These are phyloP conservation scores for Zygoascus biomembranicola DNA, from an alignment of 805 yeast species.

Conservation along the genomic window DNA sequence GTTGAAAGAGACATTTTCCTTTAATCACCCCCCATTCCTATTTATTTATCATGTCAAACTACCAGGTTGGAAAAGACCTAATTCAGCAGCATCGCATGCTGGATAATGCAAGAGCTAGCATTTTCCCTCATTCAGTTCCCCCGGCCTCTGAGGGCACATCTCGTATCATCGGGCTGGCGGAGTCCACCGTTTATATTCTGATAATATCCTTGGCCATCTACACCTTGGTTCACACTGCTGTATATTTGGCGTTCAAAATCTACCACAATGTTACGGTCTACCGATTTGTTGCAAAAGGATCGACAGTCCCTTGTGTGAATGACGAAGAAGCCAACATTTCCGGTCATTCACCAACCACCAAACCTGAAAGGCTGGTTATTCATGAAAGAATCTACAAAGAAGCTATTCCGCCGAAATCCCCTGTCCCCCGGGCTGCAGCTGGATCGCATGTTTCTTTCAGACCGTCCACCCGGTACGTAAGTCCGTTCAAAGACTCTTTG, in stretches of 20 bases:
- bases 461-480: background rate
- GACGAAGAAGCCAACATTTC: background rate
- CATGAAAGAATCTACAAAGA: background rate
- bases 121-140: background rate
- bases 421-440: background rate
- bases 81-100: background rate
- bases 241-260: background rate
- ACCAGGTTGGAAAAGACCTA: background rate
- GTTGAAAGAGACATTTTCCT: too few species aligned
- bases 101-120: background rate
- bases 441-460: background rate
- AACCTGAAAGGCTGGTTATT: background rate
- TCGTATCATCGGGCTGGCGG: background rate
- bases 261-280: background rate
- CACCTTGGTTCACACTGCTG: background rate
- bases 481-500: background rate
- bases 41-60: constrained; percentile 1
- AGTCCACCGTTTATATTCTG: background rate
- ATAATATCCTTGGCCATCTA: background rate
- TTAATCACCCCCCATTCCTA: background rate
- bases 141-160: background rate
- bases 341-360: background rate
- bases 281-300: background rate
- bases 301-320: background rate
- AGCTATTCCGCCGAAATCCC: background rate